These are phyloP conservation scores for Saccharomycopsis synnaedendra DNA, from an alignment of 805 yeast genomes.

Conservation along the genomic window DNA sequence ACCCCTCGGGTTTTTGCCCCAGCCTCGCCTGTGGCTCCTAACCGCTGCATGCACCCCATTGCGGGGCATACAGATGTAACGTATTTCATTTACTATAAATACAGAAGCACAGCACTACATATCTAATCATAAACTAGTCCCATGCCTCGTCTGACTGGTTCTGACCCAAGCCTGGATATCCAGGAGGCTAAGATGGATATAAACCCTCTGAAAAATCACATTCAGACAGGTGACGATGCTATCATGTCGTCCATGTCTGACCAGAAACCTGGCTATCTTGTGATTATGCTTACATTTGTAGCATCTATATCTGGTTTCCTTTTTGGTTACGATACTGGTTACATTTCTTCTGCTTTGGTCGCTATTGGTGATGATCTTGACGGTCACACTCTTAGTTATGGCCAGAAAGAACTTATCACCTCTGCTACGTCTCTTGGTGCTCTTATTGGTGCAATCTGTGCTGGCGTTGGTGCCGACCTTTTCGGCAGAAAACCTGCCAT, in stretches of 20 bases:
- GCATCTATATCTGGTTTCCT: slow-evolving; percentile 90
- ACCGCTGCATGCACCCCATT: too few species aligned
- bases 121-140: too few species aligned
- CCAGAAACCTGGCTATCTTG: slow-evolving; percentile 42
- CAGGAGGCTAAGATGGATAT: slow-evolving; percentile 2
- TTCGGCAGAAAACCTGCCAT: slow-evolving; percentile 80
- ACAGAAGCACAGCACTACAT: too few species aligned
- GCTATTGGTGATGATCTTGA: slow-evolving; percentile 71
- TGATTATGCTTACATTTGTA: slow-evolving; percentile 55
- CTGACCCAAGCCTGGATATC: too few species aligned
- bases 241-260: slow-evolving; percentile 2
- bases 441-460: slow-evolving; percentile 59
- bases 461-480: slow-evolving; percentile 74
- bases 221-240: neutral
- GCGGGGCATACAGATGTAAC: too few species aligned
- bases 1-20: too few species aligned
- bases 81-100: too few species aligned
- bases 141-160: too few species aligned
- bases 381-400: slow-evolving; percentile 45
- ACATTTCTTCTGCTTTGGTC: slow-evolving; percentile 86
- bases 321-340: slow-evolving; percentile 98
- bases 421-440: slow-evolving; percentile 95
- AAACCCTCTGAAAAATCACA: neutral
- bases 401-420: slow-evolving; percentile 82
- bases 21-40: too few species aligned